Conservation (phyloP, 129 eudicot species). For the Flaveria robusta region DNA sequence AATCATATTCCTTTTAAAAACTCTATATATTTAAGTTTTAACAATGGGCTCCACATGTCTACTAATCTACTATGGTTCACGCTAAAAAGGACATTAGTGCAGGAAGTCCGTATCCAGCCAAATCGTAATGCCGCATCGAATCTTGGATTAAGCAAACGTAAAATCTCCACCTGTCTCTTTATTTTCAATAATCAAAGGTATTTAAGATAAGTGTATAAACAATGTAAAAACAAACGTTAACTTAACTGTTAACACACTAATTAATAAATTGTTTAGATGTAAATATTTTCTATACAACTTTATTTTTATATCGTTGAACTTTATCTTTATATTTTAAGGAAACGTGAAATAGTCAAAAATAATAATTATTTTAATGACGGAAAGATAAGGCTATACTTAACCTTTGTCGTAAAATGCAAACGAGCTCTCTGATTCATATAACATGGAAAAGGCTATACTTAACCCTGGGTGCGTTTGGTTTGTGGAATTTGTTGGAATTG, state of each 20-base stretch:
- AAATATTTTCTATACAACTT: neutral
- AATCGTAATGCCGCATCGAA: conserved; percentile 26
- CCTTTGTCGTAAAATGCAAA: no score
- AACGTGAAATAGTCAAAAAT: no score
- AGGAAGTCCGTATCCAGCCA: conserved; percentile 23
- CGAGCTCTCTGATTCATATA: no score
- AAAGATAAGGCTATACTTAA: no score
- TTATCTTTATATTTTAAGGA: no score
- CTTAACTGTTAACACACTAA: neutral
- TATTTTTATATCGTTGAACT: no score
- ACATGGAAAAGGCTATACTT: no score
- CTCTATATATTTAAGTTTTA: neutral
- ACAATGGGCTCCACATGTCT: neutral
- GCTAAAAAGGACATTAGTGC: conserved; percentile 16
- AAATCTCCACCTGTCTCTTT: conserved; percentile 4
- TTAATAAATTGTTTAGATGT: neutral
- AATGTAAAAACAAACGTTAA: neutral
- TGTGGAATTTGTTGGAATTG: no score
- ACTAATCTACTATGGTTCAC: neutral
- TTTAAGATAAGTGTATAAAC: neutral
- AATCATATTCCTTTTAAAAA: neutral
- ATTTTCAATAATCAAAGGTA: neutral
- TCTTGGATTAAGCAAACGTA: conserved; percentile 16
- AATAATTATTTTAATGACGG: no score
- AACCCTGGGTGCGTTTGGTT: no score